These are phyloP conservation scores for Aleurites moluccanus DNA, from an alignment of 441 rosid genomes.

Conservation along the genomic window DNA sequence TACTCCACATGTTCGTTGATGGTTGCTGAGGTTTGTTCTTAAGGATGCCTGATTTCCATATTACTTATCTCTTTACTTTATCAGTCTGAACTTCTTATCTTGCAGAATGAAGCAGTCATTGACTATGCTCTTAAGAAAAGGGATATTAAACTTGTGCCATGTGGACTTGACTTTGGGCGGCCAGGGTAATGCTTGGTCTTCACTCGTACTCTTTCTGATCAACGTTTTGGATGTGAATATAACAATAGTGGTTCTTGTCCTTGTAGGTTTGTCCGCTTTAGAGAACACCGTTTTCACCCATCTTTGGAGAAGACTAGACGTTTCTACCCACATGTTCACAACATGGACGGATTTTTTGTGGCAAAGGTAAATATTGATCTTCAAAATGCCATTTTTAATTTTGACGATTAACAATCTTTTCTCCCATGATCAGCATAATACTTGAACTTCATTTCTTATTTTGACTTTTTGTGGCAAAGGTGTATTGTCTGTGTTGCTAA, in stretches of 20 bases:
- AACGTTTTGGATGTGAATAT: constrained; percentile 8
- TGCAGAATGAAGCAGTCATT: constrained; percentile 92
- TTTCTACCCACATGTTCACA: constrained; percentile 91
- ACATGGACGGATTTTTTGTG: constrained; percentile 98
- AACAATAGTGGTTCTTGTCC: constrained; percentile 15
- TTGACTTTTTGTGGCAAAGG: constrained; percentile 64
- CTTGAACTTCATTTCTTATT: not conserved
- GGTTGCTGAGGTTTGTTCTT: constrained; percentile 73
- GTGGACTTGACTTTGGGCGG: constrained; percentile 88
- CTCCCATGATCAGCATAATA: not conserved
- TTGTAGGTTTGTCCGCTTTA: constrained; percentile 62
- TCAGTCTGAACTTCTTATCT: constrained; percentile 15
- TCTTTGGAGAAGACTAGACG: constrained; percentile 84
- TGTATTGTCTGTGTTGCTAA: not conserved
- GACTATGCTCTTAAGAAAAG: constrained; percentile 86
- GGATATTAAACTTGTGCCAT: constrained; percentile 86
- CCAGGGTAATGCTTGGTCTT: constrained; percentile 58
- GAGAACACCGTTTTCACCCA: constrained; percentile 83
- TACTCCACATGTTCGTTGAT: constrained; percentile 94
- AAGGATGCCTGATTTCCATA: not conserved
- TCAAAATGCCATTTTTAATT: not conserved
- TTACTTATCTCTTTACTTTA: constrained; percentile 10
- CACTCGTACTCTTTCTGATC: not conserved
- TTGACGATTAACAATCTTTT: not conserved
- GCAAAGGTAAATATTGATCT: constrained; percentile 66